A percentile compares a stretch with the other conserved stretches of the same genome.
Evolutionary conservation across 2,329 filamentous ascomycete genomes (phyloP).

Genomic region (Ceratocystis papillata): DNA sequence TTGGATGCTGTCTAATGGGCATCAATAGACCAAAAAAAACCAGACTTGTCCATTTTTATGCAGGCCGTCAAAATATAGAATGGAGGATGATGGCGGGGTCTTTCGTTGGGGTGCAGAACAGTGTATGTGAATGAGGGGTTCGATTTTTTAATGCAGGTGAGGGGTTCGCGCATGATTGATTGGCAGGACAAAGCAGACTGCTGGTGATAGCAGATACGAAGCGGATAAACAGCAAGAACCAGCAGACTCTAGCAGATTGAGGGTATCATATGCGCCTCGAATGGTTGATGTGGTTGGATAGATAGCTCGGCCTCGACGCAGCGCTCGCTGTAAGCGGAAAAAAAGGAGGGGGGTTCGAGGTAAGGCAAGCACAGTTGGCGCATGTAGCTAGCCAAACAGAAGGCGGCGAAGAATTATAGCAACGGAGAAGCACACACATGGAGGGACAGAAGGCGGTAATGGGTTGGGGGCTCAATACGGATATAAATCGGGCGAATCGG

Average conservation of each 20-base stretch:
- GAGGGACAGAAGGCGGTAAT: background rate
- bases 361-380: background rate
- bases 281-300: background rate
- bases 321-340: conserved; percentile 5
- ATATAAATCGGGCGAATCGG: conserved; percentile 5
- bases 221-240: background rate
- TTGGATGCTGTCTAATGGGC: background rate
- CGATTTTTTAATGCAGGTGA: conserved; percentile 10
- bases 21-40: background rate
- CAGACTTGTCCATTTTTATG: background rate
- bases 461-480: background rate
- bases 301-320: background rate
- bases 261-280: background rate
- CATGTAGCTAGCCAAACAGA: background rate
- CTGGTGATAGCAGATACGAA: background rate
- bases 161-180: conserved; percentile 16
- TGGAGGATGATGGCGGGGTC: background rate
- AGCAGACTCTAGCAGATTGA: background rate
- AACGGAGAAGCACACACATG: conserved; percentile 1
- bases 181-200: background rate
- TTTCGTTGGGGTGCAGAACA: background rate
- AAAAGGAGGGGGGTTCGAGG: background rate
- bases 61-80: background rate
- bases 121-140: conserved; percentile 5
- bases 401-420: background rate